phyloP scores from a whole-genome alignment of 805 yeast species.

The Metschnikowia vanudenii region DNA sequence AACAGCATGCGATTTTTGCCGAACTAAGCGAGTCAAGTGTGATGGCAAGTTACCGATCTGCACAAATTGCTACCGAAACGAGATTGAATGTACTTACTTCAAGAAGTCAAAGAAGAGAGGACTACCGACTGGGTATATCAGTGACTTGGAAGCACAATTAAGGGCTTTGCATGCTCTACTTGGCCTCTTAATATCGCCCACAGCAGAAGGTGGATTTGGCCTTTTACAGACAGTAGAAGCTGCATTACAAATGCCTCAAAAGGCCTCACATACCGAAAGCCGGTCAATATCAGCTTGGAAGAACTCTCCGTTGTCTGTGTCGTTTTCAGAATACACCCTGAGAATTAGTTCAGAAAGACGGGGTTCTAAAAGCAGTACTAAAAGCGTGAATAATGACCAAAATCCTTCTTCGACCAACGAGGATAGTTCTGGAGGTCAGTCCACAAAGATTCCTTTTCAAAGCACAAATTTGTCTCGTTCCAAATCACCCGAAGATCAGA shows the following conservation, averaged over 20 bases:
- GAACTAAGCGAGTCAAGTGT: conserved; percentile 25
- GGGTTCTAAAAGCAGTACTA: background rate
- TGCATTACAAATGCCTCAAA: background rate
- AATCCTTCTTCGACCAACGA: background rate
- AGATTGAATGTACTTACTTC: conserved; percentile 20
- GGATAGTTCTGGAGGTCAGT: background rate
- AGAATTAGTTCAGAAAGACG: background rate
- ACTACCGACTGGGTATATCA: conserved; percentile 24
- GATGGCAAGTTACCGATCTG: conserved; percentile 24
- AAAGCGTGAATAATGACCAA: background rate
- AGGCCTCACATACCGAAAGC: background rate
- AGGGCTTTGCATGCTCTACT: conserved; percentile 19
- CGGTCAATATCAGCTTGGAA: background rate
- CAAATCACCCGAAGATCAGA: background rate
- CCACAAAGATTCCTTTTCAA: background rate
- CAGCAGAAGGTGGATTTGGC: conserved; percentile 2
- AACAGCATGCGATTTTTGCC: conserved; percentile 27
- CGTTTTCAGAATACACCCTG: background rate
- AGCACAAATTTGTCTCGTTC: background rate
- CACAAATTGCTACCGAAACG: conserved; percentile 18
- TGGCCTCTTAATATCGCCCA: conserved; percentile 3
- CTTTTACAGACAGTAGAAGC: background rate
- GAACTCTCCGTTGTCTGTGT: background rate
- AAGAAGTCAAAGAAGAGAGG: conserved; percentile 22
- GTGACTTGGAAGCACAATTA: conserved; percentile 22